Base-by-base conservation (phyloP, 352 stramenopile genomes). In the Plasmopara viticola region DNA sequence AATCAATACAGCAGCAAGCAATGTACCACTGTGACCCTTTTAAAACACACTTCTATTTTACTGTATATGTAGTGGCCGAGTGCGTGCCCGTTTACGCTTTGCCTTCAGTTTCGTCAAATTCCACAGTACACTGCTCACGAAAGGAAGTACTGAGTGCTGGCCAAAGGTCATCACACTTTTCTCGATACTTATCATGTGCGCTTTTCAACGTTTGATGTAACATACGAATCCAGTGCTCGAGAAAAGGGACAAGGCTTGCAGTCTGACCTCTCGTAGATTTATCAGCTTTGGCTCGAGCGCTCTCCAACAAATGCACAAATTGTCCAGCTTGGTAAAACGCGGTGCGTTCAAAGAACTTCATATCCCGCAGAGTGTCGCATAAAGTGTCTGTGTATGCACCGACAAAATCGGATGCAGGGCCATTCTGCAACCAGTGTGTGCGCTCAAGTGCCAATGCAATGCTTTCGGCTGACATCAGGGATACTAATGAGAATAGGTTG, bases 401-500 rank as follows among this genome's bases (percentile, higher is more conserved):
- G 5, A 86, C 49, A 29, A 88, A 87, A 12, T 74, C 64, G 14
- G 58, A 49, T 0, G 57, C 68, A n/a, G 68, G 53, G 0, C 60
- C 65, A 17, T 81, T 72, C 17, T 70, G 57, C 30, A 64, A 46
- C 61, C 56, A 78, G 47, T 52, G 44, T 40, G 53, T 78, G 28
- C 62, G 58, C 56, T 89, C 63, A 9, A 91, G 63, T 34, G 64
- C 66, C 56, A 89, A 88, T 2, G 65, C 81, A 31, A 86, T 55
- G 50, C 78, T 84, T 51, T 91, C 81, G 13, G 69, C 73, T 12
- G 62, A 66, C 9, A 89, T 56, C 2, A 91, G 43, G 0, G 66
- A 74, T 8, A 87, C 51, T 12, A 87, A 63, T 4, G 78, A 81
- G 40, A 89, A 88, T 10, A 91, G 51, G 54, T 91, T 91, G 25